Conservation (phyloP, 208 protist species). For the Lotmaria passim region DNA sequence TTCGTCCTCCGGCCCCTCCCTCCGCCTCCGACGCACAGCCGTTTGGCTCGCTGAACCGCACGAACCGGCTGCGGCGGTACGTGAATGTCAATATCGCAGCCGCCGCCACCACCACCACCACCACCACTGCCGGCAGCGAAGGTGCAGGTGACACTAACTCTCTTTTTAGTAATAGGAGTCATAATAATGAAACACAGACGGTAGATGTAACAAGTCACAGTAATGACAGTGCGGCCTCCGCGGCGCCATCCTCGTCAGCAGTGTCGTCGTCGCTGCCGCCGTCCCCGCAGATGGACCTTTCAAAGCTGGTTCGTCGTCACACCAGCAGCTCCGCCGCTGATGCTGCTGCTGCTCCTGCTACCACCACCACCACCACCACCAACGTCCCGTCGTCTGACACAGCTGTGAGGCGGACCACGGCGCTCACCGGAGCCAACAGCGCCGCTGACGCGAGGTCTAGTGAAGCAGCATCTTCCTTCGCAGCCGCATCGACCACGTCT, state of each 20-base stretch:
- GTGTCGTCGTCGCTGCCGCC: not conserved
- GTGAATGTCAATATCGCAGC: constrained; percentile 38
- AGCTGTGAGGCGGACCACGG: too few relatives aligned
- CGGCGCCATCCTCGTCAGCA: not conserved
- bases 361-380: not conserved
- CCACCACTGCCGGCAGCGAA: not conserved
- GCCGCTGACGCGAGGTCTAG: not conserved
- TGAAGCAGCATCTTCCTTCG: not conserved
- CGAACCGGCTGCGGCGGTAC: constrained; percentile 39
- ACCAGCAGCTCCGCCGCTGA: not conserved
- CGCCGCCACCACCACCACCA: not conserved
- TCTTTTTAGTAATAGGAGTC: too few relatives aligned
- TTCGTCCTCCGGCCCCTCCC: constrained; percentile 51
- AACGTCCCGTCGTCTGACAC: too few relatives aligned
- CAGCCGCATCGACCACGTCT: not conserved
- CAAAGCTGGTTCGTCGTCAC: constrained; percentile 15
- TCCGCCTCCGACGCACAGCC: constrained; percentile 63
- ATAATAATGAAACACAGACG: not conserved
- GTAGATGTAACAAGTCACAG: not conserved
- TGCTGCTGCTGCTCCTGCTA: not conserved
- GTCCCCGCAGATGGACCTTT: constrained; percentile 15
- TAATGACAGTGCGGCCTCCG: too few relatives aligned
- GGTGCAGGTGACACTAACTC: not conserved
- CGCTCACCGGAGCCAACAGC: too few relatives aligned
- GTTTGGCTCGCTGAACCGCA: constrained; percentile 56